phyloP scores from a whole-genome alignment of 176 grass and related monocot genomes.

The Lolium multiflorum region DNA sequence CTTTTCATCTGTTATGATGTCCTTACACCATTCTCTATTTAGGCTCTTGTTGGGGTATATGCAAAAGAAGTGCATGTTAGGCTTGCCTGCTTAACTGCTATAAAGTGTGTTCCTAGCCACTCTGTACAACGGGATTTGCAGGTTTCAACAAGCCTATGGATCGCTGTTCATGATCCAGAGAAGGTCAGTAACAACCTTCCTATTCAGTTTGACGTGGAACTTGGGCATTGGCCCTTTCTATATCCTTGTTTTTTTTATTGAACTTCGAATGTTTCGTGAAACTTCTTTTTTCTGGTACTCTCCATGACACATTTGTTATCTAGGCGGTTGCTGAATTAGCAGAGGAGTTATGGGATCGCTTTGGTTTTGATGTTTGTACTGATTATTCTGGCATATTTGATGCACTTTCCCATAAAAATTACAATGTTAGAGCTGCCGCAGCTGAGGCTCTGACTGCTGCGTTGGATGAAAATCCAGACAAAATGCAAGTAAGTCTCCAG shows the following conservation, averaged over 20 bases:
- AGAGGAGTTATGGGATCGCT: constrained; percentile 94
- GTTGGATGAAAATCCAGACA: constrained; percentile 85
- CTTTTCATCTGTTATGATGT: constrained; percentile 27
- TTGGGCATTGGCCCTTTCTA: constrained; percentile 25
- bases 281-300: constrained; percentile 32
- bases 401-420: constrained; percentile 85
- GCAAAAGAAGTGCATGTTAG: constrained; percentile 88
- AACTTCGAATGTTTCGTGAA: background rate
- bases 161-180: constrained; percentile 91
- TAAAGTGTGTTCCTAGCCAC: constrained; percentile 86
- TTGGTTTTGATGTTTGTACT: constrained; percentile 78
- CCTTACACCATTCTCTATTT: constrained; percentile 43
- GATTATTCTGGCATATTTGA: constrained; percentile 91
- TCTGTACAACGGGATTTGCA: constrained; percentile 68
- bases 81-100: constrained; percentile 91
- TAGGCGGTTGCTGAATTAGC: constrained; percentile 88
- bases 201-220: constrained; percentile 28
- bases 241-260: constrained; percentile 20
- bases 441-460: constrained; percentile 95
- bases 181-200: constrained; percentile 68
- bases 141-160: constrained; percentile 89
- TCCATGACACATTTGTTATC: constrained; percentile 46
- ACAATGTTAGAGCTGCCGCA: constrained; percentile 85
- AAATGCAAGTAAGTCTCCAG: constrained; percentile 75
- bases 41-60: constrained; percentile 94